phyloP scores from a whole-genome alignment of 202 grass and related monocot species.

The Zoysia matrella region DNA sequence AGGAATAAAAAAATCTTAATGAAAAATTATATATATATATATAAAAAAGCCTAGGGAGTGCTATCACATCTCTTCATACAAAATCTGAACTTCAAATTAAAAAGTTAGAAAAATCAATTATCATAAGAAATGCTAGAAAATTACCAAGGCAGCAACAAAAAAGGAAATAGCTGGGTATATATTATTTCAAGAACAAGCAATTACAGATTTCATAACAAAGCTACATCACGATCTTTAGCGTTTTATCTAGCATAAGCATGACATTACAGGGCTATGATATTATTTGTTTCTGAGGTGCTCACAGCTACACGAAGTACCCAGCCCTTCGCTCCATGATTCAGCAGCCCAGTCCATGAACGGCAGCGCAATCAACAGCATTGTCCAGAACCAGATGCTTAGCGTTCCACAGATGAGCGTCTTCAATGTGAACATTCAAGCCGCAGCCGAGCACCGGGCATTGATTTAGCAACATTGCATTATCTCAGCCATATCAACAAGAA shows the following conservation, averaged over 20 bases:
- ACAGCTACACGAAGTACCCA: constrained; percentile 27
- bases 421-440: constrained; percentile 2
- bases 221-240: not conserved
- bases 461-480: constrained; percentile 30
- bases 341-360: not conserved
- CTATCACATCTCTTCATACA: too few species aligned
- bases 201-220: not conserved
- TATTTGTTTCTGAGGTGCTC: constrained; percentile 35
- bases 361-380: not conserved
- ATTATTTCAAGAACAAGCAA: constrained; percentile 14
- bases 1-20: too few species aligned
- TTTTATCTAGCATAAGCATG: not conserved
- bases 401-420: not conserved
- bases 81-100: too few species aligned
- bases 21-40: too few species aligned
- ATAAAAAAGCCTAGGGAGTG: too few species aligned
- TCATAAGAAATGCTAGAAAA: not conserved
- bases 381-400: constrained; percentile 6
- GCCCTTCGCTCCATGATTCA: not conserved
- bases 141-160: not conserved
- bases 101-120: too few species aligned
- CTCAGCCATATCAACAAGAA: constrained; percentile 29
- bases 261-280: constrained; percentile 4
- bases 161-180: not conserved
- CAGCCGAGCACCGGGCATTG: not conserved